Evolutionary conservation across 2,329 filamentous ascomycete genomes (phyloP), one percentile per base, ranked within the genome.

Genomic region (Aspergillus sp.): DNA sequence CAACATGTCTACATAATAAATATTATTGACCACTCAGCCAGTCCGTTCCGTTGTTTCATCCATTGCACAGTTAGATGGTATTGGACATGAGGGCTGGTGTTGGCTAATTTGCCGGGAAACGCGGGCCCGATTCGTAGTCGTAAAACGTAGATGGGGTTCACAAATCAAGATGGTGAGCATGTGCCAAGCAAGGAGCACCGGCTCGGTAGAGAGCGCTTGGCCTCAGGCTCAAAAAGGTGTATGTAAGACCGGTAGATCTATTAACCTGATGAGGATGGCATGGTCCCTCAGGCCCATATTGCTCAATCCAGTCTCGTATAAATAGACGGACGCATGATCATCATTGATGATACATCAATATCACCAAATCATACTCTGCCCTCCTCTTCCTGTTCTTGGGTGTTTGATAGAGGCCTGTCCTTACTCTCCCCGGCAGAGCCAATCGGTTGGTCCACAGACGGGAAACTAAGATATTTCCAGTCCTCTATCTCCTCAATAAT

Each of bases 401-500:
- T 21, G 19, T 39, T 47, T 17, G 27, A 40, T 19, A 14, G 14
- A 43, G 19, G 39, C 24, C 5, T n/a, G 45, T 45, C 41, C 11
- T 31, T 45, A 8, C 15, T 39, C 37, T 48, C 23, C 12, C 9
- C 46, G 9, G 17, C 33, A 21, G 49, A 51, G 15, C 43, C 50
- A 23, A 11, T 39, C 17, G 66, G 68, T 41, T 70, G 63, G 37
- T 78, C 76, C 23, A 70, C 63, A 14, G 72, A 63, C 8, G 81
- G 80, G 62, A 91, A 93, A 71, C 90, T 90, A 31, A 96, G 78
- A 70, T 93, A 88, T 68, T 93, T 95, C 91, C 91, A 96, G 70
- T 96, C 91, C 76, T 96, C 91, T 64, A 96, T 84, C 79, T 99
- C 95, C 75, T 98, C 95, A 12, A 93, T 97, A 41, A 98, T 91